Percentiles rank a stretch among this genome's conserved stretches.
Conservation (phyloP, 768 basidiomycete genomes). For the Lactarius sanguifluus region DNA sequence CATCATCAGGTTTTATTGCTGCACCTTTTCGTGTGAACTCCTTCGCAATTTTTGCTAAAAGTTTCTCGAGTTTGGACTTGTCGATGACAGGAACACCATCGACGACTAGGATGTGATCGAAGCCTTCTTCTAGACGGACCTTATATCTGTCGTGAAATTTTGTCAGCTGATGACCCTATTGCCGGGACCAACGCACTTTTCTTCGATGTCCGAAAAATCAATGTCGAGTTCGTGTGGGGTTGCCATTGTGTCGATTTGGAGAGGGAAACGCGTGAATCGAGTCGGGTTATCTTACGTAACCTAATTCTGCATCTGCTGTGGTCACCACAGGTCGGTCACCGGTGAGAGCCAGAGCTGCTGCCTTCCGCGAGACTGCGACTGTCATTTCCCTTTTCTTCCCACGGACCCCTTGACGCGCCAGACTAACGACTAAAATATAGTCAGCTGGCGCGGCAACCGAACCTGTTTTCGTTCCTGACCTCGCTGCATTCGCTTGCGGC, state of each 20-base stretch:
- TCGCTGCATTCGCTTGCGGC: too few species aligned
- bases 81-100: slow-evolving; percentile 93
- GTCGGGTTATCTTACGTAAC: background rate
- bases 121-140: slow-evolving; percentile 77
- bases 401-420: too few species aligned
- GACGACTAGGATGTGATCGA: slow-evolving; percentile 90
- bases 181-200: slow-evolving; percentile 22
- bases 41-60: slow-evolving; percentile 78
- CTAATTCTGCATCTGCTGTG: too few species aligned
- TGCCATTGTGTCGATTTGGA: slow-evolving; percentile 18
- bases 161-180: background rate
- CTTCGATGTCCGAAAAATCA: slow-evolving; percentile 30
- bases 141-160: slow-evolving; percentile 62
- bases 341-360: too few species aligned
- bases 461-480: too few species aligned
- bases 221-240: slow-evolving; percentile 24
- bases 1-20: slow-evolving; percentile 69
- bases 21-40: slow-evolving; percentile 83
- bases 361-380: too few species aligned
- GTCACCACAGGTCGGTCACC: too few species aligned
- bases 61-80: slow-evolving; percentile 75
- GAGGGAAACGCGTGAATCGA: too few species aligned
- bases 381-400: too few species aligned
- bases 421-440: too few species aligned
- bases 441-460: too few species aligned